Conservation (phyloP, 306 rosid species). For the barrel medic (Medicago truncatula) region MtrunA17r5.0-ANR NC_053049.1:42439001-42439500, state of each 20-base stretch:
- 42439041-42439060: constrained; percentile 13
- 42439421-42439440: neutral
- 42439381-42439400: constrained; percentile 4
- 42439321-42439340: constrained; percentile 73
- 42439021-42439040: constrained; percentile 37
- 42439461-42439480: neutral
- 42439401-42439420: constrained; percentile 8
- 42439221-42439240: constrained; percentile 11
- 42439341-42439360: constrained; percentile 76
- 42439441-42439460: neutral
- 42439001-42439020: constrained; percentile 62
- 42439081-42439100: too few species aligned
- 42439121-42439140: too few species aligned
- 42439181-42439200: too few species aligned
- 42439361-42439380: constrained; percentile 76
- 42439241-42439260: constrained; percentile 53
- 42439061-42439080: constrained; percentile 33
- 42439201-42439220: too few species aligned
- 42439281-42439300: constrained; percentile 92
- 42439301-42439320: constrained; percentile 99
- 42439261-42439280: constrained; percentile 93
- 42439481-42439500: neutral
- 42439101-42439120: too few species aligned
- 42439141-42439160: too few species aligned
- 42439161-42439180: too few species aligned